Conservation (phyloP, 2,329 filamentous ascomycete genomes). For the Pseudopithomyces chartarum region DNA sequence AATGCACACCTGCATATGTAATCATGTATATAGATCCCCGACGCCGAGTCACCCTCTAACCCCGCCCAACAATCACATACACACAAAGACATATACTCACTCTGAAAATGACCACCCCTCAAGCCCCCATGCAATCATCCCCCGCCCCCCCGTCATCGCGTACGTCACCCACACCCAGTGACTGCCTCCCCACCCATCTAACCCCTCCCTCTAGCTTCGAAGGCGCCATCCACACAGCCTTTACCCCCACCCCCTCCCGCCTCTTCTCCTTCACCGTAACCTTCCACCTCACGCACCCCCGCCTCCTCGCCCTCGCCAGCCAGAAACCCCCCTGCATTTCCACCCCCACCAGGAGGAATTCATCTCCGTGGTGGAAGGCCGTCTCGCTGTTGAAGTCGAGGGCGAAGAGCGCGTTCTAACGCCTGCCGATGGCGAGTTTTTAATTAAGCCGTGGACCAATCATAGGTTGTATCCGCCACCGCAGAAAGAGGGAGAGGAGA, state of each 20-base stretch:
- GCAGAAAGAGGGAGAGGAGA: slow-evolving; percentile 4
- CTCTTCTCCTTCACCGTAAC: slow-evolving; percentile 5
- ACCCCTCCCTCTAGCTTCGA: slow-evolving; percentile 16
- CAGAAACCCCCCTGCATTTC: slow-evolving; percentile 39
- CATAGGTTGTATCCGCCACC: slow-evolving; percentile 20
- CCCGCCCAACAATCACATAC: too few species aligned
- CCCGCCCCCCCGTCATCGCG: too few species aligned
- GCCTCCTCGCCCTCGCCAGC: not conserved
- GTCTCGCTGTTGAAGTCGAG: slow-evolving; percentile 34
- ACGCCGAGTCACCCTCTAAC: too few species aligned
- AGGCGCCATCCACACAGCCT: slow-evolving; percentile 1
- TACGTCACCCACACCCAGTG: too few species aligned
- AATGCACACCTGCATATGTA: too few species aligned
- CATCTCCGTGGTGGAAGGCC: slow-evolving; percentile 32
- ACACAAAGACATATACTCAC: too few species aligned
- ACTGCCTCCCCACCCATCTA: too few species aligned
- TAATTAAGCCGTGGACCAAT: slow-evolving; percentile 15
- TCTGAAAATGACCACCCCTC: too few species aligned
- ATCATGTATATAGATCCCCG: too few species aligned
- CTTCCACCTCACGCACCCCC: slow-evolving; percentile 8
- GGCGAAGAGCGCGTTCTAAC: slow-evolving; percentile 24
- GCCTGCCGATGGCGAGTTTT: slow-evolving; percentile 36
- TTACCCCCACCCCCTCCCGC: not conserved
- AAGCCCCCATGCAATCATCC: too few species aligned
- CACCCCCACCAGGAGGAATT: slow-evolving; percentile 42